Evolutionary conservation across 441 rosid species (phyloP), one percentile per base, ranked within the genome.

Genomic region (Capsella rubella): DNA sequence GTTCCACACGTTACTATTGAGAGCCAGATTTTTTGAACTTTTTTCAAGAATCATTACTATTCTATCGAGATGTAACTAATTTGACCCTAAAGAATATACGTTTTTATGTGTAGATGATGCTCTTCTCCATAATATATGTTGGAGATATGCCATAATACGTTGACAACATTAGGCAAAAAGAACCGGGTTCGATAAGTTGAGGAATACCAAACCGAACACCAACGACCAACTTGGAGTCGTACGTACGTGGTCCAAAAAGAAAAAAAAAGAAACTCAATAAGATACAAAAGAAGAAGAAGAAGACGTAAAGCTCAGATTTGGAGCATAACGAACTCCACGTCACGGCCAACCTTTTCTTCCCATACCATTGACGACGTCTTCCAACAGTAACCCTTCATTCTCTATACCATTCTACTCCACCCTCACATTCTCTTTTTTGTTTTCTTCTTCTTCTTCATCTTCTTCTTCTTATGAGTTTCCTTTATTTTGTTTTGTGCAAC

Each of bases 291-390:
- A 37, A 9, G 13, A 32, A 13, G 2, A 71, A 40, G 16, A 62
- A 51, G 62, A 35, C 61, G 75, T 40, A 72, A 72, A 72, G 69
- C 28, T 72, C 46, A 62, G 54, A 56, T 4, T 32, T 45, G 71
- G 64, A 73, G 57, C 64, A 21, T 73, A 73, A 73, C 71, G 71
- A 73, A 73, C 77, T 73, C 77, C 71, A 73, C 71, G 71, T 73
- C 64, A 73, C 47, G 64, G 47, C 73, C 63, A 8, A 16, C 54
- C 14, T 62, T 53, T 35, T 49, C 21, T 34, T 34, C 8, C 37
- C 58, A 46, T 35, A 34, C 57, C 42, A 35, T 47, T 61, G 68
- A 67, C 67, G 40, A 3, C 64, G 64, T 68, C 58, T 52, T 39
- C 27, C 39, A 55, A 54, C 40, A 31, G 39, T 50, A 69, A 58